phyloP scores from a whole-genome alignment of 2,329 filamentous ascomycete genomes.

The Myriosclerotinia curreyana region DNA sequence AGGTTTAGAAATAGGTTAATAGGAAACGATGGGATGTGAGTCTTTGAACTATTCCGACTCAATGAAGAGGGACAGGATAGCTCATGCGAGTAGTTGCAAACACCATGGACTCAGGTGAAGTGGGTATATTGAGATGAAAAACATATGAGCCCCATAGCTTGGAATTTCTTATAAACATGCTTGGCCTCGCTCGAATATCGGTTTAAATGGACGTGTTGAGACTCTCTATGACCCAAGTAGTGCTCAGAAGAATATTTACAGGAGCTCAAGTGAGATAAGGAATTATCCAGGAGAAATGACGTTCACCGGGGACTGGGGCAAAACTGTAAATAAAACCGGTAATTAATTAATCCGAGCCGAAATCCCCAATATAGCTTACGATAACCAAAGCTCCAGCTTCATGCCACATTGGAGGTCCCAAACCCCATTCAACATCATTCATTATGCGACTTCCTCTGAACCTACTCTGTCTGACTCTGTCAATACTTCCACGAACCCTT shows the following conservation, averaged over 20 bases:
- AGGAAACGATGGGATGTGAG: not conserved
- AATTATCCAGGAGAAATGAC: not conserved
- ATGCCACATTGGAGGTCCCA: slow-evolving; percentile 20
- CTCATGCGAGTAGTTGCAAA: not conserved
- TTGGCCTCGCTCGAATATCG: not conserved
- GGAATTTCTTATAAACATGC: not conserved
- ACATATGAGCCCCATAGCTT: not conserved
- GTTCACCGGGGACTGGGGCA: not conserved
- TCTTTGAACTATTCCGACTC: not conserved
- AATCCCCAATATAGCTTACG: slow-evolving; percentile 1
- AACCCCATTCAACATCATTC: slow-evolving; percentile 3
- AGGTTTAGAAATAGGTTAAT: not conserved
- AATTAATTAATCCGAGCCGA: slow-evolving; percentile 10
- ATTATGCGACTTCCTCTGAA: slow-evolving; percentile 37
- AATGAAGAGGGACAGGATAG: not conserved
- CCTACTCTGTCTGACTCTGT: slow-evolving; percentile 36
- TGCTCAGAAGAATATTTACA: not conserved
- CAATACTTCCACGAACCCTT: slow-evolving; percentile 33
- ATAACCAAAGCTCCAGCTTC: slow-evolving; percentile 20
- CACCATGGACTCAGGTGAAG: not conserved
- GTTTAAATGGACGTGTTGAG: not conserved
- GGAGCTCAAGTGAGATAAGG: not conserved
- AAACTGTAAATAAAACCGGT: not conserved
- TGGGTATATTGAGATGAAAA: not conserved
- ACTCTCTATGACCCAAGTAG: not conserved